Conservation (phyloP, 805 yeast species). For the Saturnispora sanitii region DNA sequence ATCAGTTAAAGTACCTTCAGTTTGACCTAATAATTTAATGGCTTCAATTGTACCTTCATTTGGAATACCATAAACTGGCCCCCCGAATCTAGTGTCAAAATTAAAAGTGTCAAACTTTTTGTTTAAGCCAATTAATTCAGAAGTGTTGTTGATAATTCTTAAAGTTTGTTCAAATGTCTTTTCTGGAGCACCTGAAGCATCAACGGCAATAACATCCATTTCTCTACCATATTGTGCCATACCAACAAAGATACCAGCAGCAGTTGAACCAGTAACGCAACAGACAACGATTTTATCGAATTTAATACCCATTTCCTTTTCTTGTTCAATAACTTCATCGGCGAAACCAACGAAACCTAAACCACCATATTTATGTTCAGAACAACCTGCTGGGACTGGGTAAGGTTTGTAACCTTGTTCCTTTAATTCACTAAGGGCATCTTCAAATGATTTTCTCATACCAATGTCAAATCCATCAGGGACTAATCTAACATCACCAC, state of each 20-base stretch:
- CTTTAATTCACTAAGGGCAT: constrained; percentile 22
- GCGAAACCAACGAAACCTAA: constrained; percentile 30
- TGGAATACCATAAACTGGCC: constrained; percentile 28
- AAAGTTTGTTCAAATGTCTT: constrained; percentile 27
- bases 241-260: constrained; percentile 28
- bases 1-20: constrained; percentile 30
- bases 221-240: constrained; percentile 28
- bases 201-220: constrained; percentile 28
- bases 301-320: constrained; percentile 26
- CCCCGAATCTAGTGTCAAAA: constrained; percentile 27
- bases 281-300: constrained; percentile 29
- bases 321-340: constrained; percentile 28
- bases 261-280: constrained; percentile 28
- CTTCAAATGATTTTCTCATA: constrained; percentile 28
- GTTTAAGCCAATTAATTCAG: constrained; percentile 25
- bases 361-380: constrained; percentile 30
- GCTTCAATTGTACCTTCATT: constrained; percentile 30
- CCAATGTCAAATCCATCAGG: constrained; percentile 29
- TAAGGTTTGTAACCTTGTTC: constrained; percentile 27
- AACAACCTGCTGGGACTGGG: constrained; percentile 31
- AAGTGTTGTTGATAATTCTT: constrained; percentile 27
- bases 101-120: constrained; percentile 21
- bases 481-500: constrained; percentile 29
- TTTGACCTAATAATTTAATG: constrained; percentile 26
- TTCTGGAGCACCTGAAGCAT: constrained; percentile 29